These are phyloP conservation scores for Cercospora janseana DNA, from an alignment of 2,329 filamentous ascomycete genomes.

Conservation along the genomic window DNA sequence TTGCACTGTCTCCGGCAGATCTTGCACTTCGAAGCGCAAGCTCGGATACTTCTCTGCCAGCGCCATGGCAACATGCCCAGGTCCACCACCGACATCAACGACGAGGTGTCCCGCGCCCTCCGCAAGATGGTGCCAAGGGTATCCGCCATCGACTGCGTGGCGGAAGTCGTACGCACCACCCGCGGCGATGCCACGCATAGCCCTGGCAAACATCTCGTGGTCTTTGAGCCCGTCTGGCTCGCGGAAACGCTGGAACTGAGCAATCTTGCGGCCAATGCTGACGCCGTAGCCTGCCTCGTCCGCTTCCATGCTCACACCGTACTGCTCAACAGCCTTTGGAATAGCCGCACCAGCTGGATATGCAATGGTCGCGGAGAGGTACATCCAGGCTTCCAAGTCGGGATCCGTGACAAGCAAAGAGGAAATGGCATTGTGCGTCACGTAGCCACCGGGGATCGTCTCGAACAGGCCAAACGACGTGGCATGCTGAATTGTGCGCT, in stretches of 20 bases:
- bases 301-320: slow-evolving; percentile 25
- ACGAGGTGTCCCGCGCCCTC: slow-evolving; percentile 15
- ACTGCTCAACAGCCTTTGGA: slow-evolving; percentile 25
- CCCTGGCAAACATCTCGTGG: slow-evolving; percentile 28
- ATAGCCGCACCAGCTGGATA: slow-evolving; percentile 26
- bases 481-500: slow-evolving; percentile 25
- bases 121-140: slow-evolving; percentile 26
- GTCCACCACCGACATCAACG: slow-evolving; percentile 29
- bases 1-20: slow-evolving; percentile 28
- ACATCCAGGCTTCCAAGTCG: slow-evolving; percentile 28
- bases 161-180: slow-evolving; percentile 26
- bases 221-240: slow-evolving; percentile 25
- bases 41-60: slow-evolving; percentile 25
- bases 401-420: slow-evolving; percentile 27
- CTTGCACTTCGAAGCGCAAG: slow-evolving; percentile 28
- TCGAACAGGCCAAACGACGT: slow-evolving; percentile 26
- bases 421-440: slow-evolving; percentile 24
- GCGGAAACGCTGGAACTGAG: slow-evolving; percentile 25
- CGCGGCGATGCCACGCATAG: slow-evolving; percentile 28
- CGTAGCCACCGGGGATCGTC: slow-evolving; percentile 15
- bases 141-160: slow-evolving; percentile 26
- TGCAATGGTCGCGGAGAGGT: slow-evolving; percentile 25
- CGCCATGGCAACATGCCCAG: slow-evolving; percentile 28
- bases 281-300: slow-evolving; percentile 26
- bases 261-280: slow-evolving; percentile 23